Conservation (phyloP, 352 stramenopile species). For the Phytophthora multivora region DNA sequence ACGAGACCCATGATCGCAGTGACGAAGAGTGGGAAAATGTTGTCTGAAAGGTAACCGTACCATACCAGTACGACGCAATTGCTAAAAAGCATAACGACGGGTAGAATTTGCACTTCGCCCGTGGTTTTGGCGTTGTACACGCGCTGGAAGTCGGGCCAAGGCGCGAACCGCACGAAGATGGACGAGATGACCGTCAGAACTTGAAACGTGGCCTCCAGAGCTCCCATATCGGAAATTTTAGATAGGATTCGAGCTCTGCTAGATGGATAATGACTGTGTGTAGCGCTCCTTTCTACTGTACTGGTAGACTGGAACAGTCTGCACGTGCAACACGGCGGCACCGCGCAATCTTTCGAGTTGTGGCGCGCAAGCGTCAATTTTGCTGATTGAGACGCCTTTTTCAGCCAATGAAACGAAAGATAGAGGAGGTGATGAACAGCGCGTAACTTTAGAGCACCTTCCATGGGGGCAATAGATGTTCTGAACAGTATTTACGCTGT, state of each 20-base stretch:
- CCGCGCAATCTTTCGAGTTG: too few relatives aligned
- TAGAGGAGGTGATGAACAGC: not conserved
- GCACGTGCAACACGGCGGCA: too few relatives aligned
- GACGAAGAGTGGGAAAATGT: slow-evolving; percentile 61
- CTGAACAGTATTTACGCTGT: slow-evolving; percentile 49
- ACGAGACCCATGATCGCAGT: slow-evolving; percentile 52
- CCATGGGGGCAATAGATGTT: slow-evolving; percentile 44
- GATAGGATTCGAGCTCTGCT: not conserved
- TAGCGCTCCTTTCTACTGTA: too few relatives aligned
- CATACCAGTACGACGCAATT: slow-evolving; percentile 67
- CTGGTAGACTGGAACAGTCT: too few relatives aligned
- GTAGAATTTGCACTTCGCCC: slow-evolving; percentile 54
- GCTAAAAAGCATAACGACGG: slow-evolving; percentile 68
- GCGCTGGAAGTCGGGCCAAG: slow-evolving; percentile 53
- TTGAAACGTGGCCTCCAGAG: slow-evolving; percentile 40
- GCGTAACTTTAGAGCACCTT: slow-evolving; percentile 26
- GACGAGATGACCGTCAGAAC: slow-evolving; percentile 67
- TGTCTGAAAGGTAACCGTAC: slow-evolving; percentile 49
- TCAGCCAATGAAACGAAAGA: too few relatives aligned
- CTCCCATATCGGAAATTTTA: slow-evolving; percentile 16
- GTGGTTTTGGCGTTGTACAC: slow-evolving; percentile 58
- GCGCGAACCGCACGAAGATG: slow-evolving; percentile 70
- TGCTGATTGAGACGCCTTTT: too few relatives aligned
- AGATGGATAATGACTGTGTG: slow-evolving; percentile 18
- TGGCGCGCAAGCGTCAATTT: not conserved